Base-by-base conservation (phyloP, 192 early-diverging fungal genomes). In the Coemansia sp. region DNA sequence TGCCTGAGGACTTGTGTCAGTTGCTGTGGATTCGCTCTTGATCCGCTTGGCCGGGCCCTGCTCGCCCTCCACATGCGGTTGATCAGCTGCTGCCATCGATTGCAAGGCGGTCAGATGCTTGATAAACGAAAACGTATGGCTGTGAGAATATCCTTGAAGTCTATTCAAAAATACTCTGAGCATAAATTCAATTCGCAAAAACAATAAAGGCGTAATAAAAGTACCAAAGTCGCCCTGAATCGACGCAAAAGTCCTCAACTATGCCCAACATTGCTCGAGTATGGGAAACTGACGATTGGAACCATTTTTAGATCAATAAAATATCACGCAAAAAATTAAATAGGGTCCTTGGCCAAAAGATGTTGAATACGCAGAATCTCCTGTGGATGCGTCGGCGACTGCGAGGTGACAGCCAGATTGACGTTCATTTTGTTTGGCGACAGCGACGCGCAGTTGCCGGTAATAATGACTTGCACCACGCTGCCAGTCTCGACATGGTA, bases 401-500 rank as follows among this genome's bases (percentile, higher is more conserved):
- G 78, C 66, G 73, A 72, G 2, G 73, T 75, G 41, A 72, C 78
- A 12, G 73, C 75, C 60, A 81, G 56, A 32, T 75, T 81, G 50
- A 75, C 78, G 45, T 53, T 12, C 38, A 45, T 62, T 55, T 75
- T 75, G 66, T 71, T 75, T 0, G 76, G 71, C 57, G 73, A 75
- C 59, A 81, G 49, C 48, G 73, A 76, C 37, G 60, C 72, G 39
- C 73, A 81, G 59, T 80, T 77, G 12, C 82, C 78, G 3, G 82
- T 77, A 55, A 83, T 79, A 51, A 93, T 92, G 58, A 90, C 78
- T 72, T 90, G 88, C 60, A 85, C 75, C 9, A 89, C 69, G 38
- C 84, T 70, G 27, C 87, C 92, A 2, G 89, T 91, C 65, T 93
- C 87, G 3, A 92, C 84, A 63, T 94, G 80, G 45, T 91, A 86